Evolutionary conservation across 139 green algal genomes (phyloP).

Genomic region (Micromonas pusilla): DNA sequence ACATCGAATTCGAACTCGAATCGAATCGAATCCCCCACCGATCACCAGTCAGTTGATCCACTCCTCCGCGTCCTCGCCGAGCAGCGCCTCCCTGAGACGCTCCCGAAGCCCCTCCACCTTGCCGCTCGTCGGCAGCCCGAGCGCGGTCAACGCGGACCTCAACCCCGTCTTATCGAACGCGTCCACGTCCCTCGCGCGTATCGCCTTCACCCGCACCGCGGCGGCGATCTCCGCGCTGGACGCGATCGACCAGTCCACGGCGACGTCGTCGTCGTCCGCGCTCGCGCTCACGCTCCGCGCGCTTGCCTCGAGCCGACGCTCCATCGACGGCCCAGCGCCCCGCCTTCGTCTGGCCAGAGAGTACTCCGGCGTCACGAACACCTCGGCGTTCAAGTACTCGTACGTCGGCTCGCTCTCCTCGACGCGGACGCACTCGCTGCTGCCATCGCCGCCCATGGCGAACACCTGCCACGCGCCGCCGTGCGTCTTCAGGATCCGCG

Average conservation of each 20-base stretch:
- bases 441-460: background rate
- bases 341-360: background rate
- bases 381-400: background rate
- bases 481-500: background rate
- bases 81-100: background rate
- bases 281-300: too few species aligned
- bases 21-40: too few species aligned
- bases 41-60: background rate
- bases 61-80: background rate
- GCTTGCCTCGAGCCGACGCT: background rate
- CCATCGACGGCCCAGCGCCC: background rate
- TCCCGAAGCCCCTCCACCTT: constrained; percentile 1
- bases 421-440: background rate
- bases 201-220: background rate
- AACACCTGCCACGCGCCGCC: background rate
- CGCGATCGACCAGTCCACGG: background rate
- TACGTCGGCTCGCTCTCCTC: background rate
- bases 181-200: background rate
- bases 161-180: background rate
- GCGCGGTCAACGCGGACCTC: background rate
- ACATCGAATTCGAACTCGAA: too few species aligned
- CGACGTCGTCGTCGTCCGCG: too few species aligned
- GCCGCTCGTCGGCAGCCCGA: background rate
- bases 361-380: background rate
- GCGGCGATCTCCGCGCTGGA: background rate